Conservation (phyloP, 495 filamentous ascomycete genomes). For the Neurospora sp. region DNA sequence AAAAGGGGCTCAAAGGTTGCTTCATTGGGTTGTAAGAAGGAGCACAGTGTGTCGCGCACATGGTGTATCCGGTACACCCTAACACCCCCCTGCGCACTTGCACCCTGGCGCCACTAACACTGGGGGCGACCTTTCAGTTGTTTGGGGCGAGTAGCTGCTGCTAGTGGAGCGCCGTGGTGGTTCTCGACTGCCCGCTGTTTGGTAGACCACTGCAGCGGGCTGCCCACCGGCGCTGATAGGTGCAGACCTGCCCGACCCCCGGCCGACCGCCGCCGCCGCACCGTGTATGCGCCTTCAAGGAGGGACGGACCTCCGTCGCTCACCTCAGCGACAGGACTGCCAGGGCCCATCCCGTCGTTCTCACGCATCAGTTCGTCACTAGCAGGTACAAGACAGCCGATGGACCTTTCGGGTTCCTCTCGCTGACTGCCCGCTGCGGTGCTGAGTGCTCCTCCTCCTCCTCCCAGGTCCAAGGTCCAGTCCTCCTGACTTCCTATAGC, state of each 20-base stretch:
- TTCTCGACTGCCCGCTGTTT: background rate
- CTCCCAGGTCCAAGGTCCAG: background rate
- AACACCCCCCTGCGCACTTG: background rate
- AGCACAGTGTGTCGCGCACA: background rate
- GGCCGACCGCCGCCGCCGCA: background rate
- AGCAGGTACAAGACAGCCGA: background rate
- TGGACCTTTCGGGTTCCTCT: background rate
- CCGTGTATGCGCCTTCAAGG: background rate
- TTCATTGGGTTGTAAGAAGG: background rate
- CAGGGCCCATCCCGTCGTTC: background rate
- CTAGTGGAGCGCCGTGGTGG: background rate
- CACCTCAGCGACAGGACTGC: background rate
- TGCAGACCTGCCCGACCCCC: background rate
- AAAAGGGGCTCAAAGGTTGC: background rate
- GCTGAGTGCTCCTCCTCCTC: background rate
- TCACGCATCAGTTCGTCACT: background rate
- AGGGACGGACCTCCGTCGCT: background rate
- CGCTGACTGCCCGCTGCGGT: background rate
- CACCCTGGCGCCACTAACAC: background rate
- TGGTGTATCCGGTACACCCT: background rate
- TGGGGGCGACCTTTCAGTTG: background rate
- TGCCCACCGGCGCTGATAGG: background rate
- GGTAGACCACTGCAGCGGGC: background rate
- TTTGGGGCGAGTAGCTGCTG: background rate
- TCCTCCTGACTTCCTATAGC: background rate